These are phyloP conservation scores for Gremmenia infestans DNA, from an alignment of 2,329 filamentous ascomycete genomes.

Conservation along the genomic window DNA sequence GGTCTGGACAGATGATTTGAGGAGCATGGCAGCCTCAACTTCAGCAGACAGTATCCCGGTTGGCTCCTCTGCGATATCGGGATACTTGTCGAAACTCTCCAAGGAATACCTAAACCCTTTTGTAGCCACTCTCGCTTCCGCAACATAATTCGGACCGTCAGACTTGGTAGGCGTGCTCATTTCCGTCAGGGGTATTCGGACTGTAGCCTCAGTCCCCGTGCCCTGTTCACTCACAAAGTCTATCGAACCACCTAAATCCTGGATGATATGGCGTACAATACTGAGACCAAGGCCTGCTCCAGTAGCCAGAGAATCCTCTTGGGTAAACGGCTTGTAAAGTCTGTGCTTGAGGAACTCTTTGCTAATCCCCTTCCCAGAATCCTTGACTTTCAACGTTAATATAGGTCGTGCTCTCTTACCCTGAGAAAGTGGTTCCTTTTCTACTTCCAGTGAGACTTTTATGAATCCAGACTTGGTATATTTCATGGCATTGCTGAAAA, in stretches of 20 bases:
- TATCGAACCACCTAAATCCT: conserved; percentile 54
- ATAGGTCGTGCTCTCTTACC: conserved; percentile 14
- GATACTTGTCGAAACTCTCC: conserved; percentile 26
- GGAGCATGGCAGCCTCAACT: conserved; percentile 22
- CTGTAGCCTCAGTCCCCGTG: conserved; percentile 48
- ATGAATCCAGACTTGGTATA: conserved; percentile 52
- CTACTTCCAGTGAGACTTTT: conserved; percentile 36
- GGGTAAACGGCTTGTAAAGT: conserved; percentile 57
- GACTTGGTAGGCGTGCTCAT: conserved; percentile 2
- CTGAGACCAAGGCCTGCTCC: conserved; percentile 60
- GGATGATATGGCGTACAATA: conserved; percentile 57
- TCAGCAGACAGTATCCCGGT: conserved; percentile 29
- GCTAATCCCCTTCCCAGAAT: conserved; percentile 62
- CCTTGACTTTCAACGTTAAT: conserved; percentile 45
- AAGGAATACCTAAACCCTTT: conserved; percentile 22
- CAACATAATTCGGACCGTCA: conserved; percentile 10
- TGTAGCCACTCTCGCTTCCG: conserved; percentile 14
- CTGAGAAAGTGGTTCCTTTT: conserved; percentile 17
- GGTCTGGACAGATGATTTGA: conserved; percentile 20
- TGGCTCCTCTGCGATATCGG: conserved; percentile 28
- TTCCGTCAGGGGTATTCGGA: conserved; percentile 23
- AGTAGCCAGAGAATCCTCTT: conserved; percentile 56
- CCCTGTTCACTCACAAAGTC: conserved; percentile 49
- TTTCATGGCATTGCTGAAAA: conserved; percentile 59
- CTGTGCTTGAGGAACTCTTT: conserved; percentile 55